These are phyloP conservation scores for Dipodascus geniculatus DNA, from an alignment of 805 yeast genomes.

Conservation along the genomic window DNA sequence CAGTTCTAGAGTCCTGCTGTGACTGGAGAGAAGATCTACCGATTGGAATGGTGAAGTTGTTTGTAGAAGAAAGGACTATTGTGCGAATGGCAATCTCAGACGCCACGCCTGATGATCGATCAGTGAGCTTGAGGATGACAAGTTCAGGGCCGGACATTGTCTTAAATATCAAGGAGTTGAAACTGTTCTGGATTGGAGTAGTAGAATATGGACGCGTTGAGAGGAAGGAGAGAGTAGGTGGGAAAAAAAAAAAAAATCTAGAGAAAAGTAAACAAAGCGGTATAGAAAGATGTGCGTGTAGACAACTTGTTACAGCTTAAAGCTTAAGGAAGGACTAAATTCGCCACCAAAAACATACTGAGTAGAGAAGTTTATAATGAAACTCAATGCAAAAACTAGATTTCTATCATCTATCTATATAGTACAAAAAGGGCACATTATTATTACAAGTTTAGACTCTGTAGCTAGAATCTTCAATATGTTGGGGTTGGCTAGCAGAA, in stretches of 20 bases:
- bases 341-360: not conserved
- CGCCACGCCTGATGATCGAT: not conserved
- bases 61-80: not conserved
- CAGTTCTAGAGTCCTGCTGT: not conserved
- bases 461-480: not conserved
- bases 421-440: not conserved
- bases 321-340: not conserved
- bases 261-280: not conserved
- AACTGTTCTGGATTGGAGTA: no score
- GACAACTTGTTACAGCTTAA: not conserved
- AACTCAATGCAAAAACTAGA: not conserved
- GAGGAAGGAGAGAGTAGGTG: not conserved
- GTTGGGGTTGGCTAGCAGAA: not conserved
- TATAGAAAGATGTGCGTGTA: not conserved
- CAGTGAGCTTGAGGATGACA: not conserved
- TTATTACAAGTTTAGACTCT: not conserved
- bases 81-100: not conserved
- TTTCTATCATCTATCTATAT: not conserved
- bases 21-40: not conserved
- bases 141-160: not conserved
- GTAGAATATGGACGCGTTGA: not conserved
- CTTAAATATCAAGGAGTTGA: no score
- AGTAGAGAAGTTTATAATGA: not conserved
- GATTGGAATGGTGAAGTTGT: not conserved
- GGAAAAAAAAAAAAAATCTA: not conserved